Percentiles rank a stretch among this genome's conserved stretches.
phyloP scores from a whole-genome alignment of 208 protist species.

The Trypanosoma congolense region DNA sequence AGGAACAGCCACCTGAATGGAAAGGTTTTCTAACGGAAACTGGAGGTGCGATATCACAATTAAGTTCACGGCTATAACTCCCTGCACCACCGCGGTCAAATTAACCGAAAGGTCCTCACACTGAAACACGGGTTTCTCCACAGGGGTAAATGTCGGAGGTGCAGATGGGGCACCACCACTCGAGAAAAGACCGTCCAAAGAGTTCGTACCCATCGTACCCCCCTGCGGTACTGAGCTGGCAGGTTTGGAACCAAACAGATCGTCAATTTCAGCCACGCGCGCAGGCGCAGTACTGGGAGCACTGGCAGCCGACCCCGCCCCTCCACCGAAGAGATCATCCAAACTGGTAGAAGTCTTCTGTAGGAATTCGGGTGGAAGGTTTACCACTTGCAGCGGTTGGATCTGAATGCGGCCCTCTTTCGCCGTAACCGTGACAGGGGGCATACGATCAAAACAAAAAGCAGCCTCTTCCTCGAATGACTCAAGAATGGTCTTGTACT shows the following conservation, averaged over 20 bases:
- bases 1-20: conserved; percentile 69
- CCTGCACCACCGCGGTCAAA: conserved; percentile 26
- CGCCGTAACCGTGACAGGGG: conserved; percentile 35
- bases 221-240: not conserved
- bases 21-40: conserved; percentile 38
- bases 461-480: conserved; percentile 70
- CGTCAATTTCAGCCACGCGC: conserved; percentile 11
- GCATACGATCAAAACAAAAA: conserved; percentile 80
- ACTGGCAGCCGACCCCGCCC: not conserved
- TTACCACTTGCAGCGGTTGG: conserved; percentile 56
- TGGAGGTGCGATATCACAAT: conserved; percentile 32
- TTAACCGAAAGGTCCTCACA: conserved; percentile 49
- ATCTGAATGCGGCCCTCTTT: conserved; percentile 33
- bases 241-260: conserved; percentile 15
- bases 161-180: not conserved
- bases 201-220: too few relatives aligned
- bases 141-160: conserved; percentile 1
- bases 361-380: conserved; percentile 38
- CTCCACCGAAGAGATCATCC: conserved; percentile 71
- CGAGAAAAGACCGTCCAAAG: too few relatives aligned
- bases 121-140: conserved; percentile 33
- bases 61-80: conserved; percentile 25
- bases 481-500: conserved; percentile 83
- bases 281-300: not conserved
- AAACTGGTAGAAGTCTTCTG: conserved; percentile 47